A percentile compares a stretch with the other conserved stretches of the same genome.
Conservation (phyloP, 2,329 filamentous ascomycete species). For the Fusarium brachygibbosum region DNA sequence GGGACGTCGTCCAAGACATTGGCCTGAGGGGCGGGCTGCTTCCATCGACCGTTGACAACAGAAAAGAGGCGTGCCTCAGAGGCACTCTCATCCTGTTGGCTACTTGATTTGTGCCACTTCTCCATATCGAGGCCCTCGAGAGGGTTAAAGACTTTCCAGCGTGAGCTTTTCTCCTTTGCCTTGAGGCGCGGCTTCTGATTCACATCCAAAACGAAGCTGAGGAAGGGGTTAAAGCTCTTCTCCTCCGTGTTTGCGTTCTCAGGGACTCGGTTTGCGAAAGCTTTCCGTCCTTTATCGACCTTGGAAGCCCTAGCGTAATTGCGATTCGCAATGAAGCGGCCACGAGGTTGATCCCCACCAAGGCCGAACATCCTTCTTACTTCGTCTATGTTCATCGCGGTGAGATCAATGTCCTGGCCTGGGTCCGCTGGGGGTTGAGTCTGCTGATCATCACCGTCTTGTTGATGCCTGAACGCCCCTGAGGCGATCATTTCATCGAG, state of each 20-base stretch:
- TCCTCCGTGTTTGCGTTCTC: neutral
- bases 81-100: neutral
- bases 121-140: slow-evolving; percentile 40
- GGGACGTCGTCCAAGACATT: slow-evolving; percentile 38
- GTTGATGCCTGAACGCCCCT: neutral
- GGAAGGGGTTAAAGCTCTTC: slow-evolving; percentile 39
- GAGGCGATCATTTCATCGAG: neutral
- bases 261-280: slow-evolving; percentile 4
- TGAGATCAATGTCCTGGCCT: neutral
- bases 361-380: neutral
- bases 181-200: slow-evolving; percentile 4
- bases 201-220: slow-evolving; percentile 16
- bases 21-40: slow-evolving; percentile 19
- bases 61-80: slow-evolving; percentile 27
- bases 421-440: neutral
- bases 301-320: neutral
- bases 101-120: slow-evolving; percentile 31
- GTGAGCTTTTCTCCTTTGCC: slow-evolving; percentile 19
- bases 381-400: neutral
- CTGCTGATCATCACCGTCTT: neutral
- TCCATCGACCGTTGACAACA: slow-evolving; percentile 4
- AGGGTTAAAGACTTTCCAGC: slow-evolving; percentile 40
- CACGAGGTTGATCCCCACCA: neutral
- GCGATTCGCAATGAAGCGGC: neutral
- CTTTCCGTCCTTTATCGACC: neutral